Base-by-base conservation (phyloP, 805 yeast species). In the Hanseniaspora meyeri region DNA sequence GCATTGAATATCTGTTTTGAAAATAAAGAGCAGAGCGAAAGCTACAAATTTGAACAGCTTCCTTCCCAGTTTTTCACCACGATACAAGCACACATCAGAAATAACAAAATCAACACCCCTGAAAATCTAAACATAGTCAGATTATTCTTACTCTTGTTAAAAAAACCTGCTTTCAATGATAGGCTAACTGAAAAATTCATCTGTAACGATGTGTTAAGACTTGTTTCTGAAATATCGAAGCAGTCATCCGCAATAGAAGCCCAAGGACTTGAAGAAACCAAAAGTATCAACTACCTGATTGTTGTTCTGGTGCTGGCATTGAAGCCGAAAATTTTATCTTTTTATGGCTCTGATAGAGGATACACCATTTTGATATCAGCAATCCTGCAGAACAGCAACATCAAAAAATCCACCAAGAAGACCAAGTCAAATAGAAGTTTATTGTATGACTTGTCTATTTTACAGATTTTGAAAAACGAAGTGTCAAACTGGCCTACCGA, bases 401-500 rank as follows among this genome's bases (percentile, higher is more conserved):
- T 49, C 6, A 52, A 55, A 27, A 55, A 55, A 39, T 42, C 38
- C 16, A 43, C 20, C 20, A 48, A 16, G 10, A 36, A 37, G 32
- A 43, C 20, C 10, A 55, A 43, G 32, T 27, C 42, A 3, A 51
- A 46, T 16, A 34, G 32, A 36, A 45, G 34, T 14, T 46, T 53
- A 11, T 1, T 39, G 11, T 53, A 53, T 39, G 57, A 53, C 16
- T 32, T 53, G 37, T 49, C 57, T 10, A 53, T 53, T 46, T 29
- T 53, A 17, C 57, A 53, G 43, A 38, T 42, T 24, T 20, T 49
- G 31, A 55, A 55, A 39, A 55, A 49, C 45, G 54, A 55, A 43
- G 46, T 49, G 11, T 36, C 58, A 7, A 49, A 51, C 31, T 56
- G 58, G 58, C 58, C 58, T 17, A 56, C 53, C 31, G 58, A 56